phyloP scores from a whole-genome alignment of 805 yeast species.

The Candida argentea region DNA sequence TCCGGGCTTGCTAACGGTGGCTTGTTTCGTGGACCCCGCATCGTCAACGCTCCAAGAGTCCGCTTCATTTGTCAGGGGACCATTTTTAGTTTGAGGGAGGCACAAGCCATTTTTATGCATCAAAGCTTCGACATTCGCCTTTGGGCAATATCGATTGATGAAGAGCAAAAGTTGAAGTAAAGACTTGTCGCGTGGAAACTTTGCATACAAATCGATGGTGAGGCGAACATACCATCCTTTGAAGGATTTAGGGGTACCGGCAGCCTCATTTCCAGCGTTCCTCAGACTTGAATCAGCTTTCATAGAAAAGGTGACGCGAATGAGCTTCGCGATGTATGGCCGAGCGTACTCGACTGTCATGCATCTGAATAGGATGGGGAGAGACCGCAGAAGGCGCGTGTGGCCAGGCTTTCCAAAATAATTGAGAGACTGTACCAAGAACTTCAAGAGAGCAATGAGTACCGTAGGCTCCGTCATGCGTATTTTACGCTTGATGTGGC shows the following conservation, averaged over 20 bases:
- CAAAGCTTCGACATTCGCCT: too few species aligned
- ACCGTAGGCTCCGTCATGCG: slow-evolving; percentile 3
- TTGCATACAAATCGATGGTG: slow-evolving; percentile 15
- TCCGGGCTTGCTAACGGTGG: too few species aligned
- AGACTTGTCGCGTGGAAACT: slow-evolving; percentile 23
- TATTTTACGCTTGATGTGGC: slow-evolving; percentile 3
- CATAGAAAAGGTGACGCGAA: slow-evolving; percentile 5
- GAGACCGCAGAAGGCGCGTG: slow-evolving; percentile 2
- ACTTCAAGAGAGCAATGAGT: slow-evolving; percentile 4
- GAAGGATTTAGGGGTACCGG: slow-evolving; percentile 1
- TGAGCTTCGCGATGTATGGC: slow-evolving; percentile 6
- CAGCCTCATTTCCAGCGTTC: slow-evolving; percentile 2
- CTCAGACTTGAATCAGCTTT: too few species aligned
- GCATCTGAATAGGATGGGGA: slow-evolving; percentile 6
- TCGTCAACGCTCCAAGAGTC: too few species aligned
- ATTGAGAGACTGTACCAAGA: slow-evolving; percentile 6
- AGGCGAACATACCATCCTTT: slow-evolving; percentile 21
- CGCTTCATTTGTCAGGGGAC: too few species aligned
- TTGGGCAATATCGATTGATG: too few species aligned
- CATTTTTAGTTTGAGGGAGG: too few species aligned
- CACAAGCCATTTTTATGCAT: too few species aligned
- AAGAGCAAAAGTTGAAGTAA: slow-evolving; percentile 14
- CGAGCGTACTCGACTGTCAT: slow-evolving; percentile 8
- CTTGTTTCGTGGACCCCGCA: too few species aligned
- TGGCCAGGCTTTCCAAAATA: slow-evolving; percentile 3